Evolutionary conservation across 768 basidiomycete species (phyloP).

Genomic region (Serendipita indica): DNA sequence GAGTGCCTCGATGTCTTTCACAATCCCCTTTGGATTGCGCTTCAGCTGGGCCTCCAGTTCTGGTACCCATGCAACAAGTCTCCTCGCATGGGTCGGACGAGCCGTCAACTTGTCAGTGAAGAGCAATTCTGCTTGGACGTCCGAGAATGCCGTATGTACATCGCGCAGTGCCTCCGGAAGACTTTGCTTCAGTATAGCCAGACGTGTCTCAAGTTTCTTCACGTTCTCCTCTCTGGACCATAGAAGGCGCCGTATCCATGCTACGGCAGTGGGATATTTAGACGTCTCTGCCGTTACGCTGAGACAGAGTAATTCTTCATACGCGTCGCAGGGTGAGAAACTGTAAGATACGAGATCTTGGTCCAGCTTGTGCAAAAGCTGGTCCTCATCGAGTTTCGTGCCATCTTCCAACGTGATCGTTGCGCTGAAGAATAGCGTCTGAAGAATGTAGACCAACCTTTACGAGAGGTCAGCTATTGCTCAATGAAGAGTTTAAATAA

Average conservation of each 20-base stretch:
- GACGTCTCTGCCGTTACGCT: slow-evolving; percentile 71
- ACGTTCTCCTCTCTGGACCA: slow-evolving; percentile 58
- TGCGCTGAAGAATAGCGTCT: slow-evolving; percentile 79
- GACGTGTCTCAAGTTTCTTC: slow-evolving; percentile 45
- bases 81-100: slow-evolving; percentile 49
- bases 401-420: slow-evolving; percentile 49
- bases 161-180: slow-evolving; percentile 86
- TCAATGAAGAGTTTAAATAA: neutral
- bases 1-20: slow-evolving; percentile 61
- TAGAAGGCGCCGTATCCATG: slow-evolving; percentile 73
- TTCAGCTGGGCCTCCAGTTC: slow-evolving; percentile 55
- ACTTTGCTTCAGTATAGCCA: slow-evolving; percentile 83
- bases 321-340: slow-evolving; percentile 48
- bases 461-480: slow-evolving; percentile 27
- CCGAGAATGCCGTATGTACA: slow-evolving; percentile 61
- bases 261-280: slow-evolving; percentile 64
- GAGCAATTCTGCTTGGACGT: slow-evolving; percentile 51
- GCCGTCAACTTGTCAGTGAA: slow-evolving; percentile 57
- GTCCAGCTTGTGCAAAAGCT: slow-evolving; percentile 81
- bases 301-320: slow-evolving; percentile 63
- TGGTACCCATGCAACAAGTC: slow-evolving; percentile 68
- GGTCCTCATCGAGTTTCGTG: slow-evolving; percentile 60
- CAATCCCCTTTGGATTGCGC: slow-evolving; percentile 52
- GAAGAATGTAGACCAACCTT: slow-evolving; percentile 61
- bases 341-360: slow-evolving; percentile 78